Conservation (phyloP, 1,284 basidiomycete genomes). For the Papiliotrema laurentii region DNA sequence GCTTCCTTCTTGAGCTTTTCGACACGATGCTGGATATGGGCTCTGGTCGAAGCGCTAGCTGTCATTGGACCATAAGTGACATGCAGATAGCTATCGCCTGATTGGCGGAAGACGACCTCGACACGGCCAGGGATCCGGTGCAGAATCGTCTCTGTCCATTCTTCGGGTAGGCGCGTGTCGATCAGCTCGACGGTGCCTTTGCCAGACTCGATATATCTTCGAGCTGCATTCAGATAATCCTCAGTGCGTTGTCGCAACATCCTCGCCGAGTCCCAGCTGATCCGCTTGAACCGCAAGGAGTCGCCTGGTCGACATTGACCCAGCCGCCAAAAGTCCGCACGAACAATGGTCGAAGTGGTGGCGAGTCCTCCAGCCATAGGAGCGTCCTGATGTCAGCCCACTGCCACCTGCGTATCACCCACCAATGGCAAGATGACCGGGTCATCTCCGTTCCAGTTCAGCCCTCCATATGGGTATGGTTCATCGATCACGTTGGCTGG, state of each 20-base stretch:
- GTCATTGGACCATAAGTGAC: slow-evolving; percentile 32
- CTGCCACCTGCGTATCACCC: slow-evolving; percentile 17
- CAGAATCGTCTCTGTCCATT: slow-evolving; percentile 46
- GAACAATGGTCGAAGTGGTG: slow-evolving; percentile 20
- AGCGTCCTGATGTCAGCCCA: slow-evolving; percentile 24
- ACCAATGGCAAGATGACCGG: slow-evolving; percentile 9
- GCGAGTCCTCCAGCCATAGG: slow-evolving; percentile 12
- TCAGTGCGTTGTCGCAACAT: slow-evolving; percentile 29
- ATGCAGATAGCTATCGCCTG: slow-evolving; percentile 27
- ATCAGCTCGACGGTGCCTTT: slow-evolving; percentile 5
- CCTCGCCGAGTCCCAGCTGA: background rate
- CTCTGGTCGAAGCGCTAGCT: slow-evolving; percentile 15
- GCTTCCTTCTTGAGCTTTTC: slow-evolving; percentile 12
- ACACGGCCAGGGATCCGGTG: slow-evolving; percentile 32
- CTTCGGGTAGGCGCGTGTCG: slow-evolving; percentile 17
- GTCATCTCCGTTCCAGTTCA: background rate
- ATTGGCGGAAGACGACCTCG: slow-evolving; percentile 21
- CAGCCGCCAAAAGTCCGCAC: slow-evolving; percentile 24
- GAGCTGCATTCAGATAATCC: slow-evolving; percentile 42
- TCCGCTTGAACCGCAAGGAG: slow-evolving; percentile 20
- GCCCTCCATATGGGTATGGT: background rate
- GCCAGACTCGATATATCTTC: slow-evolving; percentile 9
- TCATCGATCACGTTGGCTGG: slow-evolving; percentile 68
- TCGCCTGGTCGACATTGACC: slow-evolving; percentile 41
- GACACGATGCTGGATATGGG: slow-evolving; percentile 24